Percentiles rank a stretch among this genome's conserved stretches.
phyloP scores from a whole-genome alignment of 2,329 filamentous ascomycete genomes.

The Venturia pyrina region DNA sequence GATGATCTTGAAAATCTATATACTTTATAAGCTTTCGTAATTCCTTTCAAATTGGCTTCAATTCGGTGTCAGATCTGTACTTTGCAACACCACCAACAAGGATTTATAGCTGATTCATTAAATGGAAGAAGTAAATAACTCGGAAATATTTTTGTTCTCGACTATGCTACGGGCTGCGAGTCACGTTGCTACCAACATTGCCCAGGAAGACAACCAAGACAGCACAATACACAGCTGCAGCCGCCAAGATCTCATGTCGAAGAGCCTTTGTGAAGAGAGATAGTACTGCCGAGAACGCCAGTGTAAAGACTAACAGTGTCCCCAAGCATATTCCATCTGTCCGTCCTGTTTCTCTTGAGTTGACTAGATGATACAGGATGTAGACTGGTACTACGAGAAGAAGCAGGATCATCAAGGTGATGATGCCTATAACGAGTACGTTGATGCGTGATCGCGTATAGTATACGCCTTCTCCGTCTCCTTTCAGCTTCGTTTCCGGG shows the following conservation, averaged over 20 bases:
- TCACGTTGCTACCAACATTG: conserved; percentile 9
- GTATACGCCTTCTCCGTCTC: conserved; percentile 16
- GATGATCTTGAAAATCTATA: too few relatives aligned
- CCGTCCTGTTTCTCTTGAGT: conserved; percentile 12
- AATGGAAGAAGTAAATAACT: too few relatives aligned
- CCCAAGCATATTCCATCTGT: conserved; percentile 18
- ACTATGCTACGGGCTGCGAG: too few relatives aligned
- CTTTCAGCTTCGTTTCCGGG: conserved; percentile 15
- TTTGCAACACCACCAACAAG: too few relatives aligned
- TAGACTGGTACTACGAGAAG: conserved; percentile 22
- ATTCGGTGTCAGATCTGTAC: too few relatives aligned
- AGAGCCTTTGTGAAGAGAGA: conserved; percentile 19
- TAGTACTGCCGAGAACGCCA: conserved; percentile 19
- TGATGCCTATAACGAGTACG: conserved; percentile 17
- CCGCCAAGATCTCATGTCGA: conserved; percentile 20
- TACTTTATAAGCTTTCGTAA: too few relatives aligned
- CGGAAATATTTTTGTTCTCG: too few relatives aligned
- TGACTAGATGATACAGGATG: conserved; percentile 19
- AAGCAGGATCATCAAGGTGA: conserved; percentile 19
- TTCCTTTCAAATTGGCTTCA: too few relatives aligned
- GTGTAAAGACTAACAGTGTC: conserved; percentile 18
- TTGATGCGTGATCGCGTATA: conserved; percentile 19
- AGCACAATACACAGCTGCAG: conserved; percentile 20
- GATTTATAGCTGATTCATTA: too few relatives aligned
- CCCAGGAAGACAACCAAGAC: conserved; percentile 16